These are phyloP conservation scores for Hypsizygus ulmarius DNA, from an alignment of 1,284 basidiomycete species.

Conservation along the genomic window DNA sequence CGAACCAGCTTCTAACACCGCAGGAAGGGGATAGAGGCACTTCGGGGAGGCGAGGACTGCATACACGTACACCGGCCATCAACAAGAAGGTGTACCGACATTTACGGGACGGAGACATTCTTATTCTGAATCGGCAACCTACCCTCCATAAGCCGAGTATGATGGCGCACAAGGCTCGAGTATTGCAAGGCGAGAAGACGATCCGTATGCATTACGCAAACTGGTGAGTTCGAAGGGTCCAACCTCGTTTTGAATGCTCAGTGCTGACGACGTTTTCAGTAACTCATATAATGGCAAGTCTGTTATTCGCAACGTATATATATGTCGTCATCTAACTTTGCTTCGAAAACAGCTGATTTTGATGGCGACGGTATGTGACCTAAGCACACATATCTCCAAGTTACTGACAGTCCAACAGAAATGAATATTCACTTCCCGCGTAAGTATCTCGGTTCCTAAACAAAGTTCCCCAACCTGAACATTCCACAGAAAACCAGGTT, in stretches of 20 bases:
- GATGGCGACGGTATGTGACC: slow-evolving; percentile 85
- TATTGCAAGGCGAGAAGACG: slow-evolving; percentile 95
- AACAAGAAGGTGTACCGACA: slow-evolving; percentile 99
- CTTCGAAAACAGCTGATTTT: slow-evolving; percentile 77
- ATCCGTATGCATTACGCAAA: slow-evolving; percentile 99
- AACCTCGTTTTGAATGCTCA: not conserved
- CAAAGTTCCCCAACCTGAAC: slow-evolving; percentile 10
- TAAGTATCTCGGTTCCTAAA: slow-evolving; percentile 35
- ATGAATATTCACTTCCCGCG: slow-evolving; percentile 99
- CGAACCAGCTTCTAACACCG: slow-evolving; percentile 95
- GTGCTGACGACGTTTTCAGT: slow-evolving; percentile 39
- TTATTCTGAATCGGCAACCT: slow-evolving; percentile 97
- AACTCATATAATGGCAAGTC: slow-evolving; percentile 93
- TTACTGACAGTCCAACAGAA: slow-evolving; percentile 46
- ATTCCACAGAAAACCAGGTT: slow-evolving; percentile 74
- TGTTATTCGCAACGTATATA: not conserved
- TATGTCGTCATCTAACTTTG: slow-evolving; percentile 11
- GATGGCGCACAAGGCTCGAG: slow-evolving; percentile 97
- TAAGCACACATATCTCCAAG: not conserved
- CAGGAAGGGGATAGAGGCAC: slow-evolving; percentile 67
- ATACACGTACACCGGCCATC: slow-evolving; percentile 69
- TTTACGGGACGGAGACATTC: slow-evolving; percentile 91
- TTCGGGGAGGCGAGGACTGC: slow-evolving; percentile 54
- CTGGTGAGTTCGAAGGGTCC: slow-evolving; percentile 59
- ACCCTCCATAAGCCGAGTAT: slow-evolving; percentile 99